These are phyloP conservation scores for Talaromyces sp. DNA, from an alignment of 2,329 filamentous ascomycete genomes.

Conservation along the genomic window DNA sequence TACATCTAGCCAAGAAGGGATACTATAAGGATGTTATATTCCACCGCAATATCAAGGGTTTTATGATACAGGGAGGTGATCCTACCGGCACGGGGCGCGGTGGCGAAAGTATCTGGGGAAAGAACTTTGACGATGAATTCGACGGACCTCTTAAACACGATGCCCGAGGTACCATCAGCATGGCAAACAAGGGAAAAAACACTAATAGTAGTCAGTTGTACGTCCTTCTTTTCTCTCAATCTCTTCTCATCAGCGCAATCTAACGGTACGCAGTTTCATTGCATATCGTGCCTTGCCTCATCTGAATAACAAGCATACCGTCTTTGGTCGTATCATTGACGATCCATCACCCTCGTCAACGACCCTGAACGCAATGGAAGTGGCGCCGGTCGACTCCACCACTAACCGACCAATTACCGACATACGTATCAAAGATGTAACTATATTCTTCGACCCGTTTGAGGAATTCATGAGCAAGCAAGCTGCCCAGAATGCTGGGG, in stretches of 20 bases:
- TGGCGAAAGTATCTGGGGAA: constrained; percentile 88
- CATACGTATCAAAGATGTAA: constrained; percentile 75
- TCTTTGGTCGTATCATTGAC: constrained; percentile 82
- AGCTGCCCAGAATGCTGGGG: constrained; percentile 44
- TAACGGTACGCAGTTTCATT: constrained; percentile 61
- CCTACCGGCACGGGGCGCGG: constrained; percentile 88
- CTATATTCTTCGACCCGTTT: constrained; percentile 90
- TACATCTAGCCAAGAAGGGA: constrained; percentile 78
- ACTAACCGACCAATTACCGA: constrained; percentile 71
- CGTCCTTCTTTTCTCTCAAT: constrained; percentile 21
- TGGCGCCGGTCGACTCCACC: constrained; percentile 67
- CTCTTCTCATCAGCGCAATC: not conserved
- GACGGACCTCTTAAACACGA: constrained; percentile 86
- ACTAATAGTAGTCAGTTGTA: constrained; percentile 88
- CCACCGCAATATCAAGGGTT: constrained; percentile 89
- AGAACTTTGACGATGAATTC: constrained; percentile 90
- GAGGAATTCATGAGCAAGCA: constrained; percentile 79
- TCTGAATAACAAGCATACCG: constrained; percentile 93
- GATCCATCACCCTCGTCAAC: constrained; percentile 49
- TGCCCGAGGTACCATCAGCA: constrained; percentile 73
- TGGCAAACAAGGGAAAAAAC: constrained; percentile 99
- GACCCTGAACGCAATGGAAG: constrained; percentile 69
- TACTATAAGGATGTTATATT: constrained; percentile 84
- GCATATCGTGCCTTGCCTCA: constrained; percentile 81
- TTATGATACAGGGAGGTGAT: constrained; percentile 98